Base-by-base conservation (phyloP, 805 yeast species). In the Blastobotrys robertii region DNA sequence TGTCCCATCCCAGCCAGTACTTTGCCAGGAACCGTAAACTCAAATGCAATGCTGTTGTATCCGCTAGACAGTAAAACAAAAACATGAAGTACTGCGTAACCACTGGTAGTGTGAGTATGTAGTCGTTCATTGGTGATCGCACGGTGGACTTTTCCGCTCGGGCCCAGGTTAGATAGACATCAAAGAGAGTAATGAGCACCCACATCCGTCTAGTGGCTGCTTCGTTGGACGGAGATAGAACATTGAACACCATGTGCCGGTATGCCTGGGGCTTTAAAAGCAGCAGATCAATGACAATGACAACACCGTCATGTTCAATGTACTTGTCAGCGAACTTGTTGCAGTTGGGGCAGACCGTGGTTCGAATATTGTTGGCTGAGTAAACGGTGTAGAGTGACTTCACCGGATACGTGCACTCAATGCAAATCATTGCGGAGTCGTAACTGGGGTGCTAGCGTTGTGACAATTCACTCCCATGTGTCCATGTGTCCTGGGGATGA, bases 101-200 rank as follows among this genome's bases (percentile, higher is more conserved):
- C 10, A 63, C 62, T 6, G 67, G 57, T 33, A 58, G 50, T 14
- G 45, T 43, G 28, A 59, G 44, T 12, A 60, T 42, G 41, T 43
- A 42, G 9, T 37, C 35, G 30, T 38, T 40, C 28, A 46, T 13
- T 6, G 37, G 38, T 42, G 8, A n/a, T 8, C 33, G 36, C 40
- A 50, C 50, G 12, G 64, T 63, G 11, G 43, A 41, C 51, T 74
- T 77, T 59, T 90, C 98, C 47, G 83, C 88, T 44, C 80, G 76
- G 0, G 95, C 95, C 97, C 98, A 92, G 1, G 77, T 79, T 41
- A 92, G 62, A 58, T 92, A 92, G 3, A 90, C 90, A 53, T 92
- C 97, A 54, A 90, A 86, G 11, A 92, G 69, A 0, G 84, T 65
- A 42, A 82, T 68, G 32, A 90, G 66, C 2, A 83, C 50, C 50